These are phyloP conservation scores for Malassezia nana DNA, from an alignment of 1,284 basidiomycete species.

Conservation along the genomic window DNA sequence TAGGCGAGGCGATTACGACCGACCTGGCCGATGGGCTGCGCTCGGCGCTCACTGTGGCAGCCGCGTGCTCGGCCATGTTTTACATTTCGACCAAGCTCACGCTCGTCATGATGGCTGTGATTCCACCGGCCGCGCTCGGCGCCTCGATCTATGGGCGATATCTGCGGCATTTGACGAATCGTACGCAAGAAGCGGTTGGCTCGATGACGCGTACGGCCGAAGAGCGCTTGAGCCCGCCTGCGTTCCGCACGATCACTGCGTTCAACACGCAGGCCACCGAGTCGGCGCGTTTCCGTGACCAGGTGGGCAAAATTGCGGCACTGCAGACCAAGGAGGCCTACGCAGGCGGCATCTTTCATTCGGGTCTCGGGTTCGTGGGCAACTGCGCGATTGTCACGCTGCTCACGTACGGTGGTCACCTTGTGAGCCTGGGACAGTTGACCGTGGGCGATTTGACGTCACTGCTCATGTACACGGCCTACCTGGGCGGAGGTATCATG, in stretches of 20 bases:
- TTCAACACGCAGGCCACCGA: slow-evolving; percentile 70
- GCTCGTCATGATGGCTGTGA: slow-evolving; percentile 80
- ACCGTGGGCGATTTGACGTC: slow-evolving; percentile 55
- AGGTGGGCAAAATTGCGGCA: slow-evolving; percentile 62
- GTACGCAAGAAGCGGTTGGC: slow-evolving; percentile 85
- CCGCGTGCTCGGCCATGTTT: slow-evolving; percentile 82
- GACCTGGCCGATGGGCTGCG: slow-evolving; percentile 39
- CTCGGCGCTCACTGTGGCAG: slow-evolving; percentile 33
- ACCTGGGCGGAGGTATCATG: slow-evolving; percentile 60
- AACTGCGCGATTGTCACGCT: slow-evolving; percentile 82
- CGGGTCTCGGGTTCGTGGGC: slow-evolving; percentile 75
- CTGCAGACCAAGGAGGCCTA: slow-evolving; percentile 79
- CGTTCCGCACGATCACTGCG: slow-evolving; percentile 82
- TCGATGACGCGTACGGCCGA: slow-evolving; percentile 81
- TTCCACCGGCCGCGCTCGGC: slow-evolving; percentile 87
- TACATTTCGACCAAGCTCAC: slow-evolving; percentile 85
- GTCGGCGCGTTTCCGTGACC: slow-evolving; percentile 52
- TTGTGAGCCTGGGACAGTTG: slow-evolving; percentile 76
- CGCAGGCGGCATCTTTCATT: slow-evolving; percentile 85
- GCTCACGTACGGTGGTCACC: slow-evolving; percentile 82
- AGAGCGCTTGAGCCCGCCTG: slow-evolving; percentile 68
- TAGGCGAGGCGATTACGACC: slow-evolving; percentile 70
- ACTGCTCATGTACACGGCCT: slow-evolving; percentile 82
- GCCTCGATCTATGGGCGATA: slow-evolving; percentile 95
- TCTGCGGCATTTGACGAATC: slow-evolving; percentile 76